Base-by-base conservation (phyloP, 805 yeast species). In the Candida alai region DNA sequence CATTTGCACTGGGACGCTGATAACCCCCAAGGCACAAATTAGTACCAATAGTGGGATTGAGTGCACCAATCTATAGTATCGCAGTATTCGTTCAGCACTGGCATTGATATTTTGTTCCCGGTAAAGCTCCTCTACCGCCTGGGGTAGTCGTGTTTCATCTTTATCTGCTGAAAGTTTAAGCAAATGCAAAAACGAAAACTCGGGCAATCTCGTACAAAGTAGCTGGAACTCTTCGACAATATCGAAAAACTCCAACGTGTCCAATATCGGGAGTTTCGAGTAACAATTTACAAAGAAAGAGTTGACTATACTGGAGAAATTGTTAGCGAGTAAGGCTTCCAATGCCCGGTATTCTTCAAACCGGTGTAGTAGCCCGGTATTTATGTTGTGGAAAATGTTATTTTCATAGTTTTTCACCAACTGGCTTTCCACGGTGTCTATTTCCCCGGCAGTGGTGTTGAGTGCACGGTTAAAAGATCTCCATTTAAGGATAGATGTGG, bases 201-300 rank as follows among this genome's bases (percentile, higher is more conserved):
- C 26, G 1, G 49, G 48, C 19, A 51, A 47, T 13, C 42, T 34
- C n/a, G 42, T 35, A 13, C 34, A 36, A 19, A 60, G 36, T 13
- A 49, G 11, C 31, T 54, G 52, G 41, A 44, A 53, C 4, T 50
- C 44, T 36, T 56, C 59, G 14, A 61, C 40, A 18, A 49, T 43
- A 36, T 60, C 67, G 27, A 61, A 36, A 11, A 62, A 42, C n/a
- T 45, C 43, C 7, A 56, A 36, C 19, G 51, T 47, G 36, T 60
- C 60, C 11, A 62, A 34, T 6, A 59, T 46, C 2, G 67, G 68
- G 10, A 54, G 43, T 36, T 60, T 61, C 5, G 65, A 45, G 36
- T 60, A 58, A 28, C 58, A 56, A 34, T 58, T 52, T 19, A 56
- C 34, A 27, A 62, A 50, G 32, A 54, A 62, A 11, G 61, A 54